Base-by-base conservation (phyloP, 2,329 filamentous ascomycete species). In the Rosellinia necatrix region DNA sequence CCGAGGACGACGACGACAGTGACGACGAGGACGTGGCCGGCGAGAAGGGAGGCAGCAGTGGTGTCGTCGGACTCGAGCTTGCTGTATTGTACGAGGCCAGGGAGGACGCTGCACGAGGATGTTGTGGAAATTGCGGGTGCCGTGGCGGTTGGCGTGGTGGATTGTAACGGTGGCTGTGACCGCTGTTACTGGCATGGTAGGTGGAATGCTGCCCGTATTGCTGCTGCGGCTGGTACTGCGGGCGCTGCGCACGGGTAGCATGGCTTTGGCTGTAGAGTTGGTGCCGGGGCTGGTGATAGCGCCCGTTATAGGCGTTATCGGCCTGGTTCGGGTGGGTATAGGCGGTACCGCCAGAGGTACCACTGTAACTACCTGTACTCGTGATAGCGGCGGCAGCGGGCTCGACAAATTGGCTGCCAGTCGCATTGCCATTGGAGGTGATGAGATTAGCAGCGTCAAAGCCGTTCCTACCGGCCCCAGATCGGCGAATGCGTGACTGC, bases 31-130 rank as follows among this genome's bases (percentile, higher is more conserved):
- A 44, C 44, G 15, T 12, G 9, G 40, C 27, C 22, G 54, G 37
- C n/a, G n/a, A n/a, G n/a, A n/a, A n/a, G n/a, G n/a, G n/a, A n/a
- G n/a, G n/a, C n/a, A n/a, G 42, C 12, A 49, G 32, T 21, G 47
- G 41, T 49, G 15, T 12, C 12, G 40, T 27, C 22, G 54, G 37
- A 2, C 25, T 10, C 25, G 40, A 25, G 3, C 32, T 32, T 9
- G 32, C 24, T 2, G 30, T 24, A 27, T 35, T 49, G 48, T 59
- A 49, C 29, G 49, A 41, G 40, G 53, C 44, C 6, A 34, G 22
- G 21, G 56, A 61, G 1, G 57, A 62, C n/a, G 42, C 51, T 3
- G 56, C 56, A 32, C 59, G 53, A 17, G 48, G 47, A 21, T 42
- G 34, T n/a, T 38, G 48, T 29, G 17, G 48, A 13, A 13, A 35